A percentile compares a stretch with the other conserved stretches of the same genome.
Conservation (phyloP, 2,329 filamentous ascomycete species). For the Cryphonectria naterciae region DNA sequence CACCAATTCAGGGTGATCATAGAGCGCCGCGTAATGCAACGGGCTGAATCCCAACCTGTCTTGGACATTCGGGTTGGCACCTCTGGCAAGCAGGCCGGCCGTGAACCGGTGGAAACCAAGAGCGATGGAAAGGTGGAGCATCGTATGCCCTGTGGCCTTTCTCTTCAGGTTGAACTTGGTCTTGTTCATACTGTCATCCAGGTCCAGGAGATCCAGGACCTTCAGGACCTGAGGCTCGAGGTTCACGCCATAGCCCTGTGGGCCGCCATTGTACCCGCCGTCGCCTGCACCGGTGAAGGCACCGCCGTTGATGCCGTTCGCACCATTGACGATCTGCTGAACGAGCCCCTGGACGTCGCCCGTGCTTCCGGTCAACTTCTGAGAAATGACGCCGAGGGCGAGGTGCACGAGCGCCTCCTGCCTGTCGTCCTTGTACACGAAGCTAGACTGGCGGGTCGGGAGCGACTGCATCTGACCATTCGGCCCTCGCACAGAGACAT, state of each 20-base stretch:
- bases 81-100: conserved; percentile 74
- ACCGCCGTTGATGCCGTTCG: conserved; percentile 54
- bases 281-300: conserved; percentile 36
- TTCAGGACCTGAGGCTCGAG: conserved; percentile 72
- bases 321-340: conserved; percentile 57
- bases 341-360: conserved; percentile 65
- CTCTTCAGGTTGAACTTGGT: conserved; percentile 68
- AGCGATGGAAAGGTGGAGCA: conserved; percentile 79
- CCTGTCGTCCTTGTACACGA: conserved; percentile 76
- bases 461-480: conserved; percentile 41
- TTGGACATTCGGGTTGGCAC: conserved; percentile 74
- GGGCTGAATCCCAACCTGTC: conserved; percentile 83
- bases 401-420: conserved; percentile 71
- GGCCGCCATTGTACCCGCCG: conserved; percentile 39
- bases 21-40: conserved; percentile 79
- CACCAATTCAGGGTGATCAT: conserved; percentile 76
- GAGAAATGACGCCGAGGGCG: conserved; percentile 66
- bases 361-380: conserved; percentile 67
- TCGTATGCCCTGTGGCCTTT: conserved; percentile 71
- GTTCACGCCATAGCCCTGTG: conserved; percentile 38
- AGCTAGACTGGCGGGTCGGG: conserved; percentile 51
- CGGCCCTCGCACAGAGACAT: conserved; percentile 68
- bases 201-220: conserved; percentile 77
- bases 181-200: conserved; percentile 72
- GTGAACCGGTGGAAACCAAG: conserved; percentile 76